phyloP scores from a whole-genome alignment of 148 eudicot species.

The Camellia granthamiana region DNA sequence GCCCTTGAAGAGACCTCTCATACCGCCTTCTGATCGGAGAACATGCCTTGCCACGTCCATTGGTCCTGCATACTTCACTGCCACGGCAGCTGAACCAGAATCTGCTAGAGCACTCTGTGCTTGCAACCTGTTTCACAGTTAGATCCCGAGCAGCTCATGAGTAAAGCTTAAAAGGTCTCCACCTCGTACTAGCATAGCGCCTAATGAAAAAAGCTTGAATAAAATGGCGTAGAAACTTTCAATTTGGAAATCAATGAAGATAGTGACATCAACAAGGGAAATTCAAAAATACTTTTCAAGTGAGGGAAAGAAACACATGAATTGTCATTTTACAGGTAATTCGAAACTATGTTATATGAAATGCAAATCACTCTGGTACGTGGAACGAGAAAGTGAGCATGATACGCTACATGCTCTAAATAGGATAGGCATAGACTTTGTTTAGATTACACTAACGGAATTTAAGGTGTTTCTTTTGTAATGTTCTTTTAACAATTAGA shows the following conservation, averaged over 20 bases:
- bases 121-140: slow-evolving; percentile 57
- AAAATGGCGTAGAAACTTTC: not conserved
- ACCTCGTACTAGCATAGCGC: not conserved
- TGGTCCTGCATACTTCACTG: slow-evolving; percentile 82
- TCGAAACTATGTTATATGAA: no score
- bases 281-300: not conserved
- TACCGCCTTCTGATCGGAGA: slow-evolving; percentile 68
- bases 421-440: no score
- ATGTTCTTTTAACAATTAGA: no score
- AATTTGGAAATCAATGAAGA: not conserved
- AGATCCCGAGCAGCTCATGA: slow-evolving; percentile 6
- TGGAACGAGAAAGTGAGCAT: no score
- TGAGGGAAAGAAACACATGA: not conserved
- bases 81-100: slow-evolving; percentile 40
- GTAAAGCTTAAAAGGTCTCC: not conserved
- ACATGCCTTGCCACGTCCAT: slow-evolving; percentile 81
- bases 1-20: slow-evolving; percentile 84
- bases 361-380: no score
- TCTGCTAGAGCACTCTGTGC: slow-evolving; percentile 85
- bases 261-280: slow-evolving; percentile 3
- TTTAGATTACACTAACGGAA: no score
- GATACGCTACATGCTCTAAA: no score
- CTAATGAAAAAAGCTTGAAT: not conserved
- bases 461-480: no score
- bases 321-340: not conserved